Evolutionary conservation across 75 land plant genomes (phyloP), one percentile per base, ranked within the genome.

Genomic region (Larix kaempferi): DNA sequence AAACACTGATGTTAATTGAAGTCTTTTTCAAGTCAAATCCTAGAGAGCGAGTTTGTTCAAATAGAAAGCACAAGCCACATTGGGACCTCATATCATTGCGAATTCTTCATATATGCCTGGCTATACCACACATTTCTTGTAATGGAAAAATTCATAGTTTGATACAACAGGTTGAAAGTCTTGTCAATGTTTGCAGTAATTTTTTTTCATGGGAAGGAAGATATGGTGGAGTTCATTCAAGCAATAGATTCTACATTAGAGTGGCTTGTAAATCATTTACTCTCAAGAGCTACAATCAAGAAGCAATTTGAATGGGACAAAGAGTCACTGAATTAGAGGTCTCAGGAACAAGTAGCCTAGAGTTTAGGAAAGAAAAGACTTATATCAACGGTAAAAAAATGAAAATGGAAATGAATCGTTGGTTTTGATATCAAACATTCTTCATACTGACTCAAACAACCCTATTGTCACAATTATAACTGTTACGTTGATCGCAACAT

Each of bases 401-500:
- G n/a, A n/a, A n/a, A n/a, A n/a, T n/a, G n/a, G n/a, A n/a, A n/a
- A n/a, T n/a, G n/a, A n/a, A n/a, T n/a, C n/a, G n/a, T n/a, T n/a
- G n/a, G n/a, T n/a, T n/a, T n/a, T n/a, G n/a, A n/a, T n/a, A n/a
- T n/a, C n/a, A n/a, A n/a, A n/a, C n/a, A n/a, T n/a, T n/a, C n/a
- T n/a, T n/a, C n/a, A n/a, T n/a, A n/a, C n/a, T n/a, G n/a, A n/a
- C n/a, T n/a, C n/a, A n/a, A n/a, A n/a, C n/a, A n/a, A n/a, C 33
- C 0, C 33, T 29, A 29, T 29, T 57, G 85, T 92, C 14, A 93
- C 98, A 2, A 95, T 95, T 3, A 87, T 93, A 57, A 78, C 88
- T 59, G 95, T 95, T 49, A 83, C 88, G 92, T 79, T 88, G 65
- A 80, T 90, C 41, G 92, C 98, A 16, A 95, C 95, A 29, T 57